Evolutionary conservation across 345 rosid species (phyloP).

Genomic region (Syzygium oleosum): DNA sequence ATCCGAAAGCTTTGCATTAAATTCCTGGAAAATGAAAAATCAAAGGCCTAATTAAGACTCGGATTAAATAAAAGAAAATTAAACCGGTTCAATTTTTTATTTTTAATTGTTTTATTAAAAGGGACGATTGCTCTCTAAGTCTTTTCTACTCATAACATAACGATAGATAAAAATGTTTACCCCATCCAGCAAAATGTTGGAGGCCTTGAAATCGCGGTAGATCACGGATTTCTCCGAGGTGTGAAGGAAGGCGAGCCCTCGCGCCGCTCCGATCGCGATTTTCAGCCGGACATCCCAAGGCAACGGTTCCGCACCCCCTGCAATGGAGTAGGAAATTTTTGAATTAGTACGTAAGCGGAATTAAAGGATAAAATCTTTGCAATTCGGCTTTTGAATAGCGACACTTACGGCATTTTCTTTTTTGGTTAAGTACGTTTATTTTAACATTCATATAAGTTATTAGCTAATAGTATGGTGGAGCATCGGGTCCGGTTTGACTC

Average conservation of each 20-base stretch:
- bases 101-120: neutral
- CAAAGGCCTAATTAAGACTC: neutral
- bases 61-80: neutral
- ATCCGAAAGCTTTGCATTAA: constrained; percentile 71
- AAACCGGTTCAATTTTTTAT: neutral
- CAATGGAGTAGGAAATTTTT: neutral
- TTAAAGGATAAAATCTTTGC: neutral
- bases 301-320: constrained; percentile 54
- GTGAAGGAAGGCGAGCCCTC: constrained; percentile 68
- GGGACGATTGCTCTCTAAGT: neutral
- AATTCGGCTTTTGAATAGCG: neutral
- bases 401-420: neutral
- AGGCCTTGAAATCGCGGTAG: constrained; percentile 80
- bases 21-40: constrained; percentile 25
- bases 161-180: constrained; percentile 14
- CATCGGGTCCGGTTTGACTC: too few relatives aligned
- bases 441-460: too few relatives aligned
- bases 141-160: neutral
- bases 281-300: constrained; percentile 54
- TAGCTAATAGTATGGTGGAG: too few relatives aligned
- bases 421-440: too few relatives aligned
- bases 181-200: constrained; percentile 72
- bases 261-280: constrained; percentile 74
- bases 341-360: neutral
- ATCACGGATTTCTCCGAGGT: constrained; percentile 74